A percentile compares a stretch with the other conserved stretches of the same genome.
phyloP scores from a whole-genome alignment of 2,329 filamentous ascomycete genomes.

The Alternaria atra region DNA sequence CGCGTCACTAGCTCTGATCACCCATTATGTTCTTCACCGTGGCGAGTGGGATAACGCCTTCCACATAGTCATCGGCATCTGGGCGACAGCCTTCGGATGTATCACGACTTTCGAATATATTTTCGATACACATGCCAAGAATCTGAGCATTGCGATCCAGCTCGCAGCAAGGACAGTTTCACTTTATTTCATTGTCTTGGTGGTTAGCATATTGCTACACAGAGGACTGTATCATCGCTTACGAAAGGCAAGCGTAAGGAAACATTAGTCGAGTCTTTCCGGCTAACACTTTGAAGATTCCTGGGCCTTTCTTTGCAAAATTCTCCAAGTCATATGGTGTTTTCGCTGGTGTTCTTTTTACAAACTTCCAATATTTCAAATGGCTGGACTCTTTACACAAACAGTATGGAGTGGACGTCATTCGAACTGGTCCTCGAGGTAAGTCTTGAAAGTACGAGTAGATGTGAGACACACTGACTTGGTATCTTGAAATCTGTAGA shows the following conservation, averaged over 20 bases:
- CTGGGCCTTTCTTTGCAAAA: constrained; percentile 50
- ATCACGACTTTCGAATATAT: constrained; percentile 29
- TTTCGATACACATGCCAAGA: constrained; percentile 18
- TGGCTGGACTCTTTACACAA: constrained; percentile 35
- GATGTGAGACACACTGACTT: background rate
- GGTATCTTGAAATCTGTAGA: constrained; percentile 18
- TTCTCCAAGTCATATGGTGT: constrained; percentile 53
- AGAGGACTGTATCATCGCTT: constrained; percentile 54
- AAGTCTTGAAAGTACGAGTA: background rate
- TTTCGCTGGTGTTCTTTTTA: constrained; percentile 26
- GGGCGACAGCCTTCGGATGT: constrained; percentile 26
- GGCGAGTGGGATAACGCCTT: constrained; percentile 38
- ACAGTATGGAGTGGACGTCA: constrained; percentile 42
- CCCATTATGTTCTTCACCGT: constrained; percentile 33
- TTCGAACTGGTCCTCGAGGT: constrained; percentile 44
- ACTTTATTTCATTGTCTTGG: constrained; percentile 35
- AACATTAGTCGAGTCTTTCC: background rate
- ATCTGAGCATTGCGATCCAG: constrained; percentile 18
- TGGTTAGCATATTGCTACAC: constrained; percentile 51
- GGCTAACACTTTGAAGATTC: constrained; percentile 34
- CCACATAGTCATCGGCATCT: constrained; percentile 24
- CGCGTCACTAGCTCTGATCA: constrained; percentile 31
- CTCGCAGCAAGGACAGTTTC: constrained; percentile 19
- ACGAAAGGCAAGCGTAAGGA: constrained; percentile 30
- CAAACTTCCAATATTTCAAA: constrained; percentile 36